Base-by-base conservation (phyloP, 106 monocot species). In the Dendrobium huoshanense region DNA sequence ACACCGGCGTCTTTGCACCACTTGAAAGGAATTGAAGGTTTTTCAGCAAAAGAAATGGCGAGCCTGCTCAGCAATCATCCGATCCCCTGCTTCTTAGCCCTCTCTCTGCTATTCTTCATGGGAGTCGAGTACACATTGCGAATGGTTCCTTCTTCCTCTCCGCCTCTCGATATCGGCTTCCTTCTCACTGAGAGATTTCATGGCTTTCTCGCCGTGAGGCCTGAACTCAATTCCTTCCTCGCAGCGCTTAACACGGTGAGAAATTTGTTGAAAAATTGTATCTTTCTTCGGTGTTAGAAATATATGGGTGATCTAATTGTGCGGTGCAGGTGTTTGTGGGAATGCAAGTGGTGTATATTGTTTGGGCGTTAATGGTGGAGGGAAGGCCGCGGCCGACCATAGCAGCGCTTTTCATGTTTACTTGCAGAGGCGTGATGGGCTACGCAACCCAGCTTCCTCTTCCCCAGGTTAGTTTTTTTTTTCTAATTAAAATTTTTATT, bases 371-470 rank as follows among this genome's bases (percentile, higher is more conserved):
- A 73, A 29, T 97, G 9, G 77, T 89, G 59, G 94, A 94, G 80
- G 87, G 89, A 47, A 75, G 97, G 78, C 86, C 92, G 5, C 81
- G 97, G 17, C 76, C 94, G 0, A 86, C 92, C 25, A 82, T 97
- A 22, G 87, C 97, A 1, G 83, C 94, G 2, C 79, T 92, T 7
- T 94, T 94, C 88, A 97, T 97, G 92, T 97, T 97, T 82, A 94
- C 94, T 4, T 94, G 88, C 79, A 81, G 97, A 55, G 97, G 97
- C 0, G 83, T 94, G 4, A 83, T 97, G 18, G 97, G 97, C 20
- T 94, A 83, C 85, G 83, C 89, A 55, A 97, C 97, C 56, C 97
- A 94, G 75, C 90, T 97, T n/a, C 97, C 97, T 1, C 83, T 97
- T 48, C 97, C 97, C 41, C 73, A 90, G 90, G 94, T 91, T 68